A percentile compares a stretch with the other conserved stretches of the same genome.
These are phyloP conservation scores for Wallacemonas sp. DNA, from an alignment of 208 protist genomes.

Conservation along the genomic window DNA sequence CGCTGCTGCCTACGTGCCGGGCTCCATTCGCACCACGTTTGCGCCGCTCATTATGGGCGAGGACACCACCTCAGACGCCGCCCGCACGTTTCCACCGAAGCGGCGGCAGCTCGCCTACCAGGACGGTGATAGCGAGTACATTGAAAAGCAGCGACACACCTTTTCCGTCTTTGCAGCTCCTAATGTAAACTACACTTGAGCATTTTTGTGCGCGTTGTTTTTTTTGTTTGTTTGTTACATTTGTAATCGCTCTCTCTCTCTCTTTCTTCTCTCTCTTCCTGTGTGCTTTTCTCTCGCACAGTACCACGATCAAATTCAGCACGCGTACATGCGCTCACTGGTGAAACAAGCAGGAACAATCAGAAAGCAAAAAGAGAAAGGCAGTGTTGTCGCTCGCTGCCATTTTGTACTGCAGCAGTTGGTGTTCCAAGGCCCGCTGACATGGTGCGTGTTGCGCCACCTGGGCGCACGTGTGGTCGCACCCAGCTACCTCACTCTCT, in stretches of 20 bases:
- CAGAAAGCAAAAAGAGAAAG: too few species aligned
- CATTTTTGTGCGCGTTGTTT: constrained; percentile 1
- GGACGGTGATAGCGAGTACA: constrained; percentile 28
- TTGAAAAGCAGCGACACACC: constrained; percentile 26
- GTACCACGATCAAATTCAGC: too few species aligned
- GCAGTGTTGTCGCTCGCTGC: too few species aligned
- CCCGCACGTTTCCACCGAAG: neutral
- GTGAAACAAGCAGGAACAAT: too few species aligned
- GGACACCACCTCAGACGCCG: constrained; percentile 2
- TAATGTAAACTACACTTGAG: constrained; percentile 10
- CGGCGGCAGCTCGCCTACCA: constrained; percentile 19
- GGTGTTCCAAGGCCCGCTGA: too few species aligned
- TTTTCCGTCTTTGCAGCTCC: constrained; percentile 11
- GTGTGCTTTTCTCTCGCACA: too few species aligned
- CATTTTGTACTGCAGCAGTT: too few species aligned
- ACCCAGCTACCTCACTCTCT: too few species aligned
- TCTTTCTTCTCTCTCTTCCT: too few species aligned
- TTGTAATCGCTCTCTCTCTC: neutral
- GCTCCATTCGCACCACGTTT: constrained; percentile 6
- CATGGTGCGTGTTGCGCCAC: too few species aligned
- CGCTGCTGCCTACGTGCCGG: neutral
- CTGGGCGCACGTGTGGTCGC: too few species aligned
- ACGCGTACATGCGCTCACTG: too few species aligned
- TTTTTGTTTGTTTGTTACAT: constrained; percentile 3
- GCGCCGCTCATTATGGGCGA: constrained; percentile 4